Evolutionary conservation across 129 eudicot species (phyloP), one percentile per base, ranked within the genome.

Genomic region (Cynara cardunculus): DNA sequence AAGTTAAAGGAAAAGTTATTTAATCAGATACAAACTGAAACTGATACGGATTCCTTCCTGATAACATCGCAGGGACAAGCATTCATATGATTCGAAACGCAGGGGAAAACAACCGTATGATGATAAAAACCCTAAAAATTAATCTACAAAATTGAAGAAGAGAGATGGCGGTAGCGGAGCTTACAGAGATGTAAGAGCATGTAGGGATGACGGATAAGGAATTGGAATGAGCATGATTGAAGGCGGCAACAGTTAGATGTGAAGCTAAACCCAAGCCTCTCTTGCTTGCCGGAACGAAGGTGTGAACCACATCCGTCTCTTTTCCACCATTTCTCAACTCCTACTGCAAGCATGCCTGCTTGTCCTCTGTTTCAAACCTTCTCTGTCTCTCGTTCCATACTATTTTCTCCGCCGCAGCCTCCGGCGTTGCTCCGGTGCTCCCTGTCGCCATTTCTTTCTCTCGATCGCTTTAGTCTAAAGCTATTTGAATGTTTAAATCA

Each of bases 171-270:
- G 35, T 32, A 32, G 4, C 24, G 14, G 79, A 75, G 44, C 85
- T 87, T 86, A 90, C 97, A 25, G 97, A 93, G 90, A 93, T 90
- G 65, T 90, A 90, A 71, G 97, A 89, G 79, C 96, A 93, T n/a
- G 98, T 67, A 32, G 97, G 98, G 5, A 91, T 88, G 77, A 93
- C 80, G 24, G 88, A 78, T 34, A 93, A 32, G 9, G 90, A 80
- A 73, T 85, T 87, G 37, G 88, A 85, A 31, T 88, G 86, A 75
- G 98, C 96, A 24, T 93, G 92, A 80, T 81, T 79, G 76, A 93
- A 89, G 46, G 98, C 98, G 2, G 97, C 89, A 76, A 83, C 90
- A 31, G 96, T 89, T 78, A 93, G 98, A 32, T 77, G 91, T 10
- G 94, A 76, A 46, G 98, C 98, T 66, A 93, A 86, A 69, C 98